Base-by-base conservation (phyloP, 2,329 filamentous ascomycete species). In the Penicillium janthinellum region DNA sequence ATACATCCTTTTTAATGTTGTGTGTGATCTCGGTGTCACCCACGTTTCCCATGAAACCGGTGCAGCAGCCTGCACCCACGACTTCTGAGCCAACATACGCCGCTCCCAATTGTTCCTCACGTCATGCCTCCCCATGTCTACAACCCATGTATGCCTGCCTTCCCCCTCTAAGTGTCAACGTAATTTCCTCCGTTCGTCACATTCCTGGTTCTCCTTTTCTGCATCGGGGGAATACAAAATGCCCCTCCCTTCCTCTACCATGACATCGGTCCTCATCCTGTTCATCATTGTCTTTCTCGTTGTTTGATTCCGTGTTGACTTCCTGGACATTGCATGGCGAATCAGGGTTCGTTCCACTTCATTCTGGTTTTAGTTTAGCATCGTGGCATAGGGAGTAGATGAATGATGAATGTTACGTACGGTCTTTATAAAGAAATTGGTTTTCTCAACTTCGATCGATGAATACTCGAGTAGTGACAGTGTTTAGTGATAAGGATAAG, bases 261-360 rank as follows among this genome's bases (percentile, higher is more conserved):
- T 47, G 7, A 10, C 31, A 10, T 31, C 28, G 44, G 6, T 47
- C 31, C 44, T 31, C 11, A 28, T 28, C 25, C 25, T 28, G 25
- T 47, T 31, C 25, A 11, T 22, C 31, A 6, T 35, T 41, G n/a
- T 14, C n/a, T 12, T 34, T 14, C 41, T n/a, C 12, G 6, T n/a
- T 11, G n/a, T 14, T 49, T 31, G 31, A 17, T 41, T 2, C 35
- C 10, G 14, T 31, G 44, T 47, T 15, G 7, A 25, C 28, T 31
- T 31, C 31, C 31, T 14, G 47, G 39, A 39, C 12, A 22, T 55
- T 61, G 55, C 51, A 61, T 58, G 57, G 56, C 48, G 59, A 56
- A 49, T 54, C 35, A 50, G 56, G 38, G 22, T 57, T 39, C n/a
- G 22, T 39, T 47, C 45, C 25, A 31, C 44, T 55, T 25, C 3